These are phyloP conservation scores for Polygonum aviculare DNA, from an alignment of 148 eudicot genomes.

Conservation along the genomic window DNA sequence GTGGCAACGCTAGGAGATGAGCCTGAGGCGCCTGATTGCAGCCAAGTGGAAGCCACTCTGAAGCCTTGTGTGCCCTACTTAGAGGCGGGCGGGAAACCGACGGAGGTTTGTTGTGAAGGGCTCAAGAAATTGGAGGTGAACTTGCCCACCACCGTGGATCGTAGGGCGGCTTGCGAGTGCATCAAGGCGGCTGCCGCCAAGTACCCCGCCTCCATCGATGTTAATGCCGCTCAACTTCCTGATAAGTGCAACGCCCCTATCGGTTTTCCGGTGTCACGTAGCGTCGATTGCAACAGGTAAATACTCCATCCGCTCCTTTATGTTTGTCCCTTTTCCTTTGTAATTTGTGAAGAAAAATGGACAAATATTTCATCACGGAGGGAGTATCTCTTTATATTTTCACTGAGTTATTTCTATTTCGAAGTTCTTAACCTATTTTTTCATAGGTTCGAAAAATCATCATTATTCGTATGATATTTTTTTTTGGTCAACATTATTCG, in stretches of 20 bases:
- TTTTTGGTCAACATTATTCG: too few relatives aligned
- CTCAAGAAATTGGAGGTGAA: slow-evolving; percentile 16
- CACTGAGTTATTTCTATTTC: not conserved
- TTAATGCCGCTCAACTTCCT: slow-evolving; percentile 13
- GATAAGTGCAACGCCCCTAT: slow-evolving; percentile 15
- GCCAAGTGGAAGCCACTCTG: not conserved
- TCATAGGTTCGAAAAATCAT: too few relatives aligned
- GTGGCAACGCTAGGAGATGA: not conserved
- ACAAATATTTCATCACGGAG: too few relatives aligned
- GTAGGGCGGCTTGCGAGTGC: slow-evolving; percentile 29
- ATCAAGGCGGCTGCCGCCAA: slow-evolving; percentile 21
- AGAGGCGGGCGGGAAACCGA: slow-evolving; percentile 2
- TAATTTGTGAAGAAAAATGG: too few relatives aligned
- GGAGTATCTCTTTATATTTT: not conserved
- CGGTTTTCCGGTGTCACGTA: slow-evolving; percentile 12
- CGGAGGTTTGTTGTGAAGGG: slow-evolving; percentile 23
- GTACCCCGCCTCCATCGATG: slow-evolving; percentile 11
- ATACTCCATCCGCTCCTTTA: too few relatives aligned
- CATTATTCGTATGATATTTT: too few relatives aligned
- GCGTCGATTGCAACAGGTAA: slow-evolving; percentile 22
- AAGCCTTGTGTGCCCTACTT: not conserved
- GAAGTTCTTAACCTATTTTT: too few relatives aligned
- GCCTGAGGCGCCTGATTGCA: not conserved
- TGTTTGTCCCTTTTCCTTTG: too few relatives aligned
- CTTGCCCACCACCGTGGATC: slow-evolving; percentile 27